Base-by-base conservation (phyloP, 1,139 yeast genomes). In the Diutina ranongensis region DNA sequence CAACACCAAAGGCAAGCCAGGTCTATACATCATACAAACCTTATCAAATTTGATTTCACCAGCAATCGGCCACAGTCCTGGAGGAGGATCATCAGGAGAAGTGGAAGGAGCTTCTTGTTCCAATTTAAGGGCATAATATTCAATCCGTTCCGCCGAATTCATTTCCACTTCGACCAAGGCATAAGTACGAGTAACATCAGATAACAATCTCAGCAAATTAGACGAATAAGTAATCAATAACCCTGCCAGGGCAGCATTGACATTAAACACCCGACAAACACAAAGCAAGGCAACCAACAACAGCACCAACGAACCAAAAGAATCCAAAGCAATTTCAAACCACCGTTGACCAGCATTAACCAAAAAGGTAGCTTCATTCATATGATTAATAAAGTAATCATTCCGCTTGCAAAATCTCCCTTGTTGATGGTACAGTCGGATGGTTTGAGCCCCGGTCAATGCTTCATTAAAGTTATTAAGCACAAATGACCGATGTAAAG, bases 401-500 rank as follows among this genome's bases (percentile, higher is more conserved):
- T 78, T 77, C 52, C 69, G 73, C 2, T 57, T 51, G 36, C 74
- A 56, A 55, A 85, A 85, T 48, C 80, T 62, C n/a, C 62, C 60
- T 27, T 71, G 71, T 12, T 66, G 65, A 2, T 64, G 59, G 58
- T 78, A 86, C 0, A 86, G 80, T 54, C 80, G 75, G 50, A 86
- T 84, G 0, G 88, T 82, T n/a, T 71, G 66, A 68, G 79, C 65
- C 28, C 96, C 96, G 50, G 72, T 72, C 52, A 87, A 67, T 1
- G 83, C 68, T 60, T 87, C 96, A 52, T 80, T 80, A 57, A 85
- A 82, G 54, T 83, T 83, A 51, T 84, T 76, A 65, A 81, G 86
- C 48, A 86, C 88, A 49, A 73, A 71, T 0, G 95, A 84, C 56
- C 95, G 71, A 56, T 80, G 76, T 34, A 73, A 62, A 2, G 95